Conservation (phyloP, 2,329 filamentous ascomycete genomes). For the Fusarium citri region DNA sequence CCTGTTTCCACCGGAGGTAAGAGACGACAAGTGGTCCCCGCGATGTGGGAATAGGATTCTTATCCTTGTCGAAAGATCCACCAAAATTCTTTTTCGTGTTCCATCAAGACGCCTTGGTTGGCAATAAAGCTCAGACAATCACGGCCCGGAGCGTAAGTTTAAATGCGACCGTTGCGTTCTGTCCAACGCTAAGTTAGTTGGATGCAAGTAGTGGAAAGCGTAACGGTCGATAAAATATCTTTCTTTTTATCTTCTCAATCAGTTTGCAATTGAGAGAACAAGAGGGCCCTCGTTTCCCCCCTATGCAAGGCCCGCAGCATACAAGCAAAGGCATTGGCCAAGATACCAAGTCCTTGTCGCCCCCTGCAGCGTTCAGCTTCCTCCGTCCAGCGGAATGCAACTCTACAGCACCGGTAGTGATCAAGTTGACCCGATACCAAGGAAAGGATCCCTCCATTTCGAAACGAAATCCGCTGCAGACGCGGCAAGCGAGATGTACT, state of each 20-base stretch:
- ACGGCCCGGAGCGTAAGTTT: constrained; percentile 16
- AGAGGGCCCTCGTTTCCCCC: neutral
- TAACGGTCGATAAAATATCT: neutral
- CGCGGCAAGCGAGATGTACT: neutral
- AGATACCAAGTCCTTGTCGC: neutral
- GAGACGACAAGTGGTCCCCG: neutral
- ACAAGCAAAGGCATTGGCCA: neutral
- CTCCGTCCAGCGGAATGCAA: neutral
- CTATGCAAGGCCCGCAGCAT: neutral
- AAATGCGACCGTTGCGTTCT: neutral
- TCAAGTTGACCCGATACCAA: constrained; percentile 8
- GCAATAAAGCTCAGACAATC: neutral
- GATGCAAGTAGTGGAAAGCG: neutral
- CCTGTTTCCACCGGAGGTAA: neutral
- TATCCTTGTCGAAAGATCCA: constrained; percentile 13
- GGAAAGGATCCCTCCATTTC: neutral
- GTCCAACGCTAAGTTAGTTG: neutral
- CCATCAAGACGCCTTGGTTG: neutral
- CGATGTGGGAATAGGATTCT: constrained; percentile 8
- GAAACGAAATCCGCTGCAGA: constrained; percentile 8
- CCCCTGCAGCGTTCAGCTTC: constrained; percentile 1
- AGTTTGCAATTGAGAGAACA: neutral
- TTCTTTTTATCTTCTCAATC: neutral
- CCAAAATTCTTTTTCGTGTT: neutral
- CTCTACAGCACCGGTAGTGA: neutral